Base-by-base conservation (phyloP, 257 asterid genomes). In the Petunia axillaris region DNA sequence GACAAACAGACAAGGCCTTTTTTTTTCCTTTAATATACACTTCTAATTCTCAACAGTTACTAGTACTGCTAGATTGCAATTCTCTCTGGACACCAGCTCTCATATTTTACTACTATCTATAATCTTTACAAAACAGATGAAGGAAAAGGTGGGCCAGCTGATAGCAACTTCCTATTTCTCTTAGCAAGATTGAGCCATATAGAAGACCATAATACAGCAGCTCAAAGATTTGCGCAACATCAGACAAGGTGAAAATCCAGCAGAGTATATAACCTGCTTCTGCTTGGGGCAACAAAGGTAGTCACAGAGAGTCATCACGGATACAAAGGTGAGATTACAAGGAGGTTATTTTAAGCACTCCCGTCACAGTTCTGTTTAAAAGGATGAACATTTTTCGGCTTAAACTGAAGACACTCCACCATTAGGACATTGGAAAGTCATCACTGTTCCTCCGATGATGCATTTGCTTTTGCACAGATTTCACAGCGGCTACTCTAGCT, bases 401-500 rank as follows among this genome's bases (percentile, higher is more conserved):
- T 73, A 38, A 73, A 11, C 15, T 50, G 77, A 73, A 73, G 50
- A 60, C 35, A 3, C 4, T 67, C 39, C 55, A 67, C 50, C 46
- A 73, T 60, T 73, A 10, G 46, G 50, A 73, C 77, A 73, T 73
- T 25, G 85, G 79, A 40, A 85, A 78, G 76, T 85, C 85, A 44
- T 80, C 86, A 37, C 84, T 83, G 80, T 71, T 79, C 63, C 82
- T 75, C n/a, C 85, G 67, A 25, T 54, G 81, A 70, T 88, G 85
- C 88, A 88, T 86, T 64, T 82, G 88, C 79, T 84, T 86, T 46
- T 84, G 88, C 58, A 86, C 88, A 38, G 87, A 88, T 50, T 88
- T 88, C 16, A 84, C 86, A 10, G 91, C 88, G 3, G 91, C 88
- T 43, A 86, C 87, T 79, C 89, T 76, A 59, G 91, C 88, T 37